Percentiles rank a stretch among this genome's conserved stretches.
phyloP scores from a whole-genome alignment of 805 yeast genomes.

The Candida adriatica region DNA sequence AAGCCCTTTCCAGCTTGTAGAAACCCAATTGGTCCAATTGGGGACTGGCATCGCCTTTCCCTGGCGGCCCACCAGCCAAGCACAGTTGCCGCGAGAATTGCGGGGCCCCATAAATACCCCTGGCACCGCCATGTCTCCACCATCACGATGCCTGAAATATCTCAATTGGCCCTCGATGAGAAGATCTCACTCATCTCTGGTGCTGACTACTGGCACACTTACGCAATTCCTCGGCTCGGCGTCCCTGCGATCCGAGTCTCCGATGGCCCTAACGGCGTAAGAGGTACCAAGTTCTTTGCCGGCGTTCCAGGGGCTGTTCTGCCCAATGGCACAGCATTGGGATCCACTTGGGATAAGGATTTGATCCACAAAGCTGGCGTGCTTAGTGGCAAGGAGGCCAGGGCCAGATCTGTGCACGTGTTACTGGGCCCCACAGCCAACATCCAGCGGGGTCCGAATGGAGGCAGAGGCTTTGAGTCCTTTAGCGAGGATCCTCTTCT shows the following conservation, averaged over 20 bases:
- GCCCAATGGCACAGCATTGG: conserved; percentile 45
- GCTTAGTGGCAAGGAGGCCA: conserved; percentile 42
- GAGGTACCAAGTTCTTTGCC: conserved; percentile 50
- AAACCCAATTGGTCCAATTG: no score
- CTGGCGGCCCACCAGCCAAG: no score
- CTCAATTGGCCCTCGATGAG: conserved; percentile 23
- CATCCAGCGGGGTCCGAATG: conserved; percentile 49
- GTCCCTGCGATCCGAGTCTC: conserved; percentile 41
- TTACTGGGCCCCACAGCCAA: conserved; percentile 44
- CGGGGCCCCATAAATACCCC: no score
- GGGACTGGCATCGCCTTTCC: no score
- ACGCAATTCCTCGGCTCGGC: conserved; percentile 30
- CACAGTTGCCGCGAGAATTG: no score
- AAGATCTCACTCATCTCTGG: conserved; percentile 33
- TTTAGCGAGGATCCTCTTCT: conserved; percentile 53
- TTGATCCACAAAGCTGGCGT: background rate
- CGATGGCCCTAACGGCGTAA: conserved; percentile 62
- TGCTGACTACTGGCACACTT: conserved; percentile 46
- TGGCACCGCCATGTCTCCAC: no score
- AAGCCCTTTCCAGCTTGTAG: no score
- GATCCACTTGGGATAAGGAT: background rate
- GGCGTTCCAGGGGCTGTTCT: conserved; percentile 50
- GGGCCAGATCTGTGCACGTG: conserved; percentile 44
- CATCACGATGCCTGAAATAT: no score
- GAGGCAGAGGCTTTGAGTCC: conserved; percentile 63